phyloP scores from a whole-genome alignment of 2,329 filamentous ascomycete genomes.

The Cordyceps farinosa region DNA sequence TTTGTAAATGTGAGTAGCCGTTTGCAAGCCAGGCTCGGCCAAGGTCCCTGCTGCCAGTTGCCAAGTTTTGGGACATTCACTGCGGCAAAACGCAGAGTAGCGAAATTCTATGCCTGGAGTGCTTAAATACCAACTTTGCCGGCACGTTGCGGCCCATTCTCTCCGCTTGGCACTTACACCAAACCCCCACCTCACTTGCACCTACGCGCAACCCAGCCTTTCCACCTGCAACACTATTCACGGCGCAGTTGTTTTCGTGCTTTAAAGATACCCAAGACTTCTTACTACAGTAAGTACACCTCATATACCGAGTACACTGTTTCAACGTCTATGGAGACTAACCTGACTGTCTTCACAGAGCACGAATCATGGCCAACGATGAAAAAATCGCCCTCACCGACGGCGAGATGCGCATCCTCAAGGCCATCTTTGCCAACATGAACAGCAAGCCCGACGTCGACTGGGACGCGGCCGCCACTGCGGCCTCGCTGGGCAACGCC shows the following conservation, averaged over 20 bases:
- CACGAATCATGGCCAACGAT: constrained; percentile 18
- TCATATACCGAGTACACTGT: no score
- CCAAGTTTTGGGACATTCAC: not conserved
- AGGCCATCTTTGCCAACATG: constrained; percentile 41
- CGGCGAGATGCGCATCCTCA: constrained; percentile 37
- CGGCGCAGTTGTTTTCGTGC: not conserved
- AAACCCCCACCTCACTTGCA: not conserved
- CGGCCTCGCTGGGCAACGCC: constrained; percentile 37
- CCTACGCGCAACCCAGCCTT: not conserved
- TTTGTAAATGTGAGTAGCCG: not conserved
- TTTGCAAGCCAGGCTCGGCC: not conserved
- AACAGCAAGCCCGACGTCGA: constrained; percentile 38
- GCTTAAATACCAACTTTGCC: not conserved
- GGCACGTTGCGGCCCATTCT: not conserved
- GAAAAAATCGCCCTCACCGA: constrained; percentile 27
- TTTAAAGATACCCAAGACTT: not conserved
- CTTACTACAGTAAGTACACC: not conserved
- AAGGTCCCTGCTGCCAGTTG: not conserved
- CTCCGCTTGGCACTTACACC: not conserved
- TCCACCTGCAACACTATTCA: not conserved
- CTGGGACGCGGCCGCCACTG: constrained; percentile 37
- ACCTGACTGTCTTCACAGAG: not conserved
- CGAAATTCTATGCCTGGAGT: not conserved
- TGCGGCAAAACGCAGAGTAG: not conserved
- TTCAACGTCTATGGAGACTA: not conserved